These are phyloP conservation scores for Orbilia quercus DNA, from an alignment of 2,329 filamentous ascomycete genomes.

Conservation along the genomic window DNA sequence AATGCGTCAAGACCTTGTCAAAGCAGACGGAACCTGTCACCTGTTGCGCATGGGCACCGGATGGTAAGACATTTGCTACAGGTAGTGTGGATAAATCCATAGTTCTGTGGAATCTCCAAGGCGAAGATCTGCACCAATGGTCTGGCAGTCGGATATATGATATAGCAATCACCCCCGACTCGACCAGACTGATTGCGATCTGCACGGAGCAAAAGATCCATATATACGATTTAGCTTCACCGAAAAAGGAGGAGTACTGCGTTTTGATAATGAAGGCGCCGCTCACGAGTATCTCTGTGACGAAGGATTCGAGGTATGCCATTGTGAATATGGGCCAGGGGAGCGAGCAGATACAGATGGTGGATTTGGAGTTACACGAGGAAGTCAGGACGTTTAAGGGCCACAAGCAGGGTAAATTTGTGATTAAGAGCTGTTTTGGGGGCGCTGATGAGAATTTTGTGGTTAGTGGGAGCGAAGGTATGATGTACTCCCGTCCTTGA, in stretches of 20 bases:
- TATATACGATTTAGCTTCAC: conserved; percentile 82
- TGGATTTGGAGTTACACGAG: conserved; percentile 79
- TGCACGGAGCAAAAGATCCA: conserved; percentile 77
- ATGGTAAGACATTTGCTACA: conserved; percentile 81
- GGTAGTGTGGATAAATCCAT: conserved; percentile 78
- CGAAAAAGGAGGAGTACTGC: conserved; percentile 75
- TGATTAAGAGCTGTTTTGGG: conserved; percentile 86
- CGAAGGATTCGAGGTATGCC: conserved; percentile 80
- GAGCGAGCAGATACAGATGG: conserved; percentile 73
- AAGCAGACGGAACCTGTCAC: conserved; percentile 86
- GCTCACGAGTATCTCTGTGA: conserved; percentile 83
- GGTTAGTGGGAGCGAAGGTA: conserved; percentile 89
- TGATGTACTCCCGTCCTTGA: conserved; percentile 57
- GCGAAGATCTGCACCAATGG: conserved; percentile 74
- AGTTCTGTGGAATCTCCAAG: conserved; percentile 76
- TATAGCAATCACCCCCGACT: conserved; percentile 83
- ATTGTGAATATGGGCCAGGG: conserved; percentile 80
- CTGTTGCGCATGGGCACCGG: conserved; percentile 86
- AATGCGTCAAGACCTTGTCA: conserved; percentile 72
- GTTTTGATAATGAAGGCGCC: conserved; percentile 73
- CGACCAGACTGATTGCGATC: conserved; percentile 81
- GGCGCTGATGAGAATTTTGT: conserved; percentile 93
- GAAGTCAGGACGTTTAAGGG: conserved; percentile 80
- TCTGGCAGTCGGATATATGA: conserved; percentile 82
- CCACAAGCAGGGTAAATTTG: conserved; percentile 77